phyloP scores from a whole-genome alignment of 495 filamentous ascomycete species.

The Trichodelitschia bisporula region DNA sequence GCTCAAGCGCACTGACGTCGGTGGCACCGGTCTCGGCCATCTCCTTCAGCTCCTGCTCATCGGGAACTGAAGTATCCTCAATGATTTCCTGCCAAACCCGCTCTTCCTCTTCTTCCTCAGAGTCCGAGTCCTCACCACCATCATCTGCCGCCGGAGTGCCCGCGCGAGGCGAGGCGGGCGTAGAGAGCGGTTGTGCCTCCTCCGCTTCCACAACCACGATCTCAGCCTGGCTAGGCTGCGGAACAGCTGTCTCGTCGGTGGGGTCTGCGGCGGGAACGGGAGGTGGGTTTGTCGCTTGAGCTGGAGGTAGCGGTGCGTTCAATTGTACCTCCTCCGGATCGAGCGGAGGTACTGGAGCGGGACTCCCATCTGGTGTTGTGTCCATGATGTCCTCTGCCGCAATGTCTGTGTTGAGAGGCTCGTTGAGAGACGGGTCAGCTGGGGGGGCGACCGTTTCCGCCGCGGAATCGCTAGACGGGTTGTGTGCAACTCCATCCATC shows the following conservation, averaged over 20 bases:
- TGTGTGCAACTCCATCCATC: no score
- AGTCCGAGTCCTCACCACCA: conserved; percentile 1
- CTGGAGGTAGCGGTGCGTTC: conserved; percentile 1
- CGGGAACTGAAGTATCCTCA: conserved; percentile 30
- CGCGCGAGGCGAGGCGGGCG: background rate
- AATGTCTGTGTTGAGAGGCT: no score
- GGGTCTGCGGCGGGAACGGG: background rate
- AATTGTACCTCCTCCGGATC: conserved; percentile 5
- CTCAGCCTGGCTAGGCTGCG: background rate
- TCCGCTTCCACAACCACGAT: no score
- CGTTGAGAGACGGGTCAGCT: no score
- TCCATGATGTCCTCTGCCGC: conserved; percentile 10
- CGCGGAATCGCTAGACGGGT: no score
- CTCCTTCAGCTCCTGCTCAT: conserved; percentile 33
- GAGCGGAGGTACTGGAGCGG: conserved; percentile 5
- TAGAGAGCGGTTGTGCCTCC: no score
- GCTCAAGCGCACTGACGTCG: conserved; percentile 31
- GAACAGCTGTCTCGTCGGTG: no score
- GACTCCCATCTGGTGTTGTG: conserved; percentile 7
- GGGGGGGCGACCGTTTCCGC: no score
- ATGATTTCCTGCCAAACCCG: conserved; percentile 13
- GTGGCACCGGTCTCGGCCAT: conserved; percentile 24
- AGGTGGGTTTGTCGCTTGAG: background rate
- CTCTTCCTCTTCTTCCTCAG: conserved; percentile 10
- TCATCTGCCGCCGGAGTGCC: background rate